Conservation (phyloP, 176 grass and related monocot species). For the Oryza nivara region DNA sequence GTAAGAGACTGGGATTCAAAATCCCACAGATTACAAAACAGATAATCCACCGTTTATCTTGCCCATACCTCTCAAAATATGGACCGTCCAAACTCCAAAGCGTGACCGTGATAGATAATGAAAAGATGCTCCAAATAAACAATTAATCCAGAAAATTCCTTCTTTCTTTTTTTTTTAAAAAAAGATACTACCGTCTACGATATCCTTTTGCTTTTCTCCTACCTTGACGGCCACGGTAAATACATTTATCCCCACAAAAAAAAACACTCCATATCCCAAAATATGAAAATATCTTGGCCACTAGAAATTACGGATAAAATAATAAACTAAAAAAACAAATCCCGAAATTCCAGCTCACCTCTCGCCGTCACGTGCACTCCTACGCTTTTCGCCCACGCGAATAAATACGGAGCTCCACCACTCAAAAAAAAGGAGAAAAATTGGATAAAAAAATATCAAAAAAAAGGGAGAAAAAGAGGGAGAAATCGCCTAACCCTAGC, state of each 20-base stretch:
- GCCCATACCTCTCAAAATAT: slow-evolving; percentile 1
- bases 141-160: not conserved
- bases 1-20: not conserved
- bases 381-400: not conserved
- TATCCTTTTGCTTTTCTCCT: not conserved
- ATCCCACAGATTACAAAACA: not conserved
- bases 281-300: slow-evolving; percentile 19
- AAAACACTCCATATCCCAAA: not conserved
- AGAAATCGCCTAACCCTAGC: slow-evolving; percentile 50
- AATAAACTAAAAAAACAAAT: not conserved
- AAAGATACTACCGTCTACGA: too few relatives aligned
- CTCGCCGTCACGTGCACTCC: not conserved
- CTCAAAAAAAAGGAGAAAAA: not conserved
- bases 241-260: not conserved
- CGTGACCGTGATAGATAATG: not conserved
- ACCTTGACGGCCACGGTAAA: slow-evolving; percentile 23
- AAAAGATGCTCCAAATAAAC: not conserved
- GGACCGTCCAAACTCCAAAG: not conserved
- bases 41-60: not conserved
- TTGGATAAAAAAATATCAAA: not conserved
- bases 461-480: not conserved
- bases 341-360: slow-evolving; percentile 34
- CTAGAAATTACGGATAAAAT: slow-evolving; percentile 18
- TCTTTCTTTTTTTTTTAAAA: too few relatives aligned
- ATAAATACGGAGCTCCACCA: slow-evolving; percentile 38